phyloP scores from a whole-genome alignment of 441 rosid species.

The Dalechampia spathulata region DNA sequence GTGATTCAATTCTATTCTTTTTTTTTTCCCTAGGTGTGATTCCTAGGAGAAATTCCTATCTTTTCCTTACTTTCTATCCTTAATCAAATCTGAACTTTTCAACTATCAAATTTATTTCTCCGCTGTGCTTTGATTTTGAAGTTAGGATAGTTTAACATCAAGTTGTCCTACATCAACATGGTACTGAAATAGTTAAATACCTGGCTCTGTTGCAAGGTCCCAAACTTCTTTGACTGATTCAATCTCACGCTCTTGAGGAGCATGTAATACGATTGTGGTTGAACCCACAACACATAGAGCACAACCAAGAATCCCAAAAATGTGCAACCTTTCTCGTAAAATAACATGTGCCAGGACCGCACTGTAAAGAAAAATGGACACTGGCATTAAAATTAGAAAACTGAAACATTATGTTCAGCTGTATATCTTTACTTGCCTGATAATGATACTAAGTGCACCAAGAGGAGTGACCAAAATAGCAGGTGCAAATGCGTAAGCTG shows the following conservation, averaged over 20 bases:
- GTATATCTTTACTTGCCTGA: slow-evolving; percentile 25
- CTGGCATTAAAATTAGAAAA: slow-evolving; percentile 9
- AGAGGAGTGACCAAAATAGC: slow-evolving; percentile 48
- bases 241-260: slow-evolving; percentile 42
- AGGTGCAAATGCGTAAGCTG: slow-evolving; percentile 46
- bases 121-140: no score
- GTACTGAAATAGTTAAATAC: no score
- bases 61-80: no score
- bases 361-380: slow-evolving; percentile 26
- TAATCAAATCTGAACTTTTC: no score
- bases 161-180: no score
- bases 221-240: slow-evolving; percentile 40
- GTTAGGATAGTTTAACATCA: no score
- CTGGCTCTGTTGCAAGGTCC: slow-evolving; percentile 49
- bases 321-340: slow-evolving; percentile 36
- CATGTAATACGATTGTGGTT: slow-evolving; percentile 39
- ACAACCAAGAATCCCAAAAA: slow-evolving; percentile 45
- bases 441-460: slow-evolving; percentile 47
- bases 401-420: neutral
- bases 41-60: no score
- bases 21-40: no score
- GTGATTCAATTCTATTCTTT: no score
- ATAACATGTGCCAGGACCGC: slow-evolving; percentile 43
- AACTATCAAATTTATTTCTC: no score
- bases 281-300: slow-evolving; percentile 46